Base-by-base conservation (phyloP, 2,329 filamentous ascomycete genomes). In the Ascochyta fabae region DNA sequence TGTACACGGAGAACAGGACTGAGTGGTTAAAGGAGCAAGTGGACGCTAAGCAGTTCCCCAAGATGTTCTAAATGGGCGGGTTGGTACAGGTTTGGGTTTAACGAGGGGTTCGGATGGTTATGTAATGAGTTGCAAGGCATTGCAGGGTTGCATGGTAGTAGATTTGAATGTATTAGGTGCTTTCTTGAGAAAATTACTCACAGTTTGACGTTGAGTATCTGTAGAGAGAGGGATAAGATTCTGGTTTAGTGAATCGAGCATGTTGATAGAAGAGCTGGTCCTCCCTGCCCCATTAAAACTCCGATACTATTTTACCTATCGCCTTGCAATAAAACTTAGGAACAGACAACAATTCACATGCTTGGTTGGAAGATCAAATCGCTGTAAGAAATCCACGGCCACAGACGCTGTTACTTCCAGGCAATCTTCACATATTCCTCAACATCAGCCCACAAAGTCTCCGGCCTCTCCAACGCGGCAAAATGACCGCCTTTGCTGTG, bases 401-500 rank as follows among this genome's bases (percentile, higher is more conserved):
- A 15, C 13, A 31, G 10, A 31, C 3, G 29, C 33, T 6, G 16
- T 35, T 12, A 58, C 48, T 66, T 66, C 76, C 73, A 69, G 45
- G 73, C 74, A 41, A 64, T 62, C 61, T 60, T 71, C 27, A 73
- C 66, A 69, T 77, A 83, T 29, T 74, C 75, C 59, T 81, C 78
- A 1, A 82, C 58, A 70, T 83, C 81, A n/a, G 58, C 66, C 53
- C 76, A 68, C 29, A 83, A 65, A 23, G 56, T 66, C 33, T 70
- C 69, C 1, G 80, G 79, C 42, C 70, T 67, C 62, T 83, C 80
- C 46, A 83, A 56, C 6, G 75, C 75, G 15, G 84, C 81, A 63
- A 85, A 85, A 69, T 85, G 83, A 0, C 68, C 69, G 9, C 67
- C 68, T 7, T 48, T 60, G 15, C 74, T 68, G 66, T 79, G 78